Base-by-base conservation (phyloP, 139 green algal species). In the Diplosphaera chodatii region DNA sequence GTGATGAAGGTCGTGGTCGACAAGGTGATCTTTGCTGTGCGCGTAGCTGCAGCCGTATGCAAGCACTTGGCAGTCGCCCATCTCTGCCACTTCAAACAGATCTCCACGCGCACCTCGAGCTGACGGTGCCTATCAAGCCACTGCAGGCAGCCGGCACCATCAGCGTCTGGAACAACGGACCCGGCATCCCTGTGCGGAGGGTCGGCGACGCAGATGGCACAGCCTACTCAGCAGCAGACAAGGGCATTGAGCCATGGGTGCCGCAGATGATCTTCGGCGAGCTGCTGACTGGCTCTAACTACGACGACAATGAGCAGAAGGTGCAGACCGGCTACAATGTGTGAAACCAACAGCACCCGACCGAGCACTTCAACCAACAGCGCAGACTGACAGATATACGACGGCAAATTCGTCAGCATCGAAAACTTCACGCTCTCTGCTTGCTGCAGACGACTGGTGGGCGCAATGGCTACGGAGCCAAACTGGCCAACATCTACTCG, bases 401-500 rank as follows among this genome's bases (percentile, higher is more conserved):
- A n/a, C n/a, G n/a, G n/a, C n/a, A n/a, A n/a, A n/a, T n/a, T n/a
- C n/a, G n/a, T n/a, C n/a, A n/a, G n/a, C n/a, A n/a, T n/a, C n/a
- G n/a, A n/a, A n/a, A n/a, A n/a, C n/a, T n/a, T n/a, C n/a, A n/a
- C n/a, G n/a, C n/a, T n/a, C n/a, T n/a, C n/a, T n/a, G 30, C 32
- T 18, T 68, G 25, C 27, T 70, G 5, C 82, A 99, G 87, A 84
- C 96, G 48, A 98, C 92, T n/a, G 96, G 96, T 25, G 96, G 96
- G 2, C 84, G 96, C 40, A 99, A 99, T 75, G 96, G 96, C 21
- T 99, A 97, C 71, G 96, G 96, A 33, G 94, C 96, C 66, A 99
- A 99, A 88, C 88, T 99, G 30, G 88, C 96, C 67, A 99, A 99
- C 89, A 99, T 99, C 75, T 99, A 98, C 83, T 99, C 94, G 30